Evolutionary conservation across 2,329 filamentous ascomycete species (phyloP), one percentile per base, ranked within the genome.

Genomic region (Monosporascus cannonballus): DNA sequence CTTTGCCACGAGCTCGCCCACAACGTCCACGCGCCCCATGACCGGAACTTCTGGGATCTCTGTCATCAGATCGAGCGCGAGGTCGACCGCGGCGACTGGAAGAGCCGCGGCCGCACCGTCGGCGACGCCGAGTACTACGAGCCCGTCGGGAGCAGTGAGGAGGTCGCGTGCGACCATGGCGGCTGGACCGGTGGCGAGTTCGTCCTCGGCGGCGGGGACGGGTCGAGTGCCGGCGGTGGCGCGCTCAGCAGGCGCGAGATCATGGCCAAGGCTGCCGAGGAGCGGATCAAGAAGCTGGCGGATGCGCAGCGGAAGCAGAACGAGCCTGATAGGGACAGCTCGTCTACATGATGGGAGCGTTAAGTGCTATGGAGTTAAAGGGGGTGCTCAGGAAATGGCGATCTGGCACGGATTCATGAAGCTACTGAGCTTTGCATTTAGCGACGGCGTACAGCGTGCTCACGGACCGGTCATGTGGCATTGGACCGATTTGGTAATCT

Each of bases 1-100:
- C 76, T 99, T 14, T 97, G 93, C 66, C 94, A 99, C 72, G 94
- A 99, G 74, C 77, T 99, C 18, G 87, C 92, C 59, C 94, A 99
- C 70, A 96, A 96, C 63, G 89, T 96, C 9, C 86, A 87, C 71
- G 78, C 87, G 0, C 83, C 87, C 0, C 94, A 99, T 69, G 91
- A 97, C 69, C 76, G 83, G 18, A 74, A 88, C 47, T 99, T 99
- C 65, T 97, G 94, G 93, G 82, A 90, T 50, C 69, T 99, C 62
- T 96, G 89, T 60, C 85, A 85, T 61, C 80, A 87, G 74, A 95
- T 96, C 64, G 92, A 97, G 75, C 78, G 79, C 49, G 93, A 96
- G 74, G 93, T 96, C 3, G 86, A 87, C 53, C 75, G 74, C 48
- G 87, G 81, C 17, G 91, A 96, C 73, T 96, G 89, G 85, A 86